These are phyloP conservation scores for Lotmaria passim DNA, from an alignment of 208 protist species.

Conservation along the genomic window DNA sequence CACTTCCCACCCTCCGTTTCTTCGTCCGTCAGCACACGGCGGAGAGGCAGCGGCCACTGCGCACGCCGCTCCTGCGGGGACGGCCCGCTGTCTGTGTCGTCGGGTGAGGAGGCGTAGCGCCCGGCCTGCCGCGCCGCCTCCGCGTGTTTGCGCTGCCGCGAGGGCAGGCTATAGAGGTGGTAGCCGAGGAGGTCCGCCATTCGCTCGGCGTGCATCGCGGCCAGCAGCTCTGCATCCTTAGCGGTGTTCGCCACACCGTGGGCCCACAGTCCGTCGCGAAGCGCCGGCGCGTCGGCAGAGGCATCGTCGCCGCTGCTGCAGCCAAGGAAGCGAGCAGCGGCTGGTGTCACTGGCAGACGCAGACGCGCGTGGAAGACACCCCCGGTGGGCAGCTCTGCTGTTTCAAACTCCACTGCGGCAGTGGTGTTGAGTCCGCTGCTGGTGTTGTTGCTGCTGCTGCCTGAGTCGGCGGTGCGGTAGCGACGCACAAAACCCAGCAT, in stretches of 20 bases:
- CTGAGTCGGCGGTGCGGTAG: conserved; percentile 41
- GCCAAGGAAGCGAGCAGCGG: conserved; percentile 1
- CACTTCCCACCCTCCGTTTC: conserved; percentile 82
- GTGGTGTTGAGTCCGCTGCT: neutral
- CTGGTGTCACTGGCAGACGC: conserved; percentile 19
- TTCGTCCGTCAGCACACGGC: conserved; percentile 57
- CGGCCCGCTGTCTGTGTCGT: conserved; percentile 42
- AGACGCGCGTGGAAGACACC: conserved; percentile 33
- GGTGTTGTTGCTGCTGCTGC: neutral
- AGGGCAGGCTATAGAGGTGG: conserved; percentile 86
- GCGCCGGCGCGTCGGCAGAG: no score
- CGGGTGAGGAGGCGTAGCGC: conserved; percentile 73
- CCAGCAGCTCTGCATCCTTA: conserved; percentile 82
- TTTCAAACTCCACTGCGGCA: conserved; percentile 8
- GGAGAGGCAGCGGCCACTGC: conserved; percentile 69
- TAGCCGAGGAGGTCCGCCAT: conserved; percentile 88
- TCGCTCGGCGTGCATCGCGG: conserved; percentile 86
- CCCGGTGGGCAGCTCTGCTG: conserved; percentile 16
- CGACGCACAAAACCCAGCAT: conserved; percentile 87
- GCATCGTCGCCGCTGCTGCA: neutral
- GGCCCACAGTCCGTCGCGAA: conserved; percentile 58
- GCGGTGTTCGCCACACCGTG: conserved; percentile 75
- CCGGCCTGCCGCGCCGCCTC: conserved; percentile 69
- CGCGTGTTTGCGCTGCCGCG: conserved; percentile 87
- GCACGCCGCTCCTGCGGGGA: conserved; percentile 8